phyloP scores from a whole-genome alignment of 805 yeast genomes.

The Pichia gijzeniarum region DNA sequence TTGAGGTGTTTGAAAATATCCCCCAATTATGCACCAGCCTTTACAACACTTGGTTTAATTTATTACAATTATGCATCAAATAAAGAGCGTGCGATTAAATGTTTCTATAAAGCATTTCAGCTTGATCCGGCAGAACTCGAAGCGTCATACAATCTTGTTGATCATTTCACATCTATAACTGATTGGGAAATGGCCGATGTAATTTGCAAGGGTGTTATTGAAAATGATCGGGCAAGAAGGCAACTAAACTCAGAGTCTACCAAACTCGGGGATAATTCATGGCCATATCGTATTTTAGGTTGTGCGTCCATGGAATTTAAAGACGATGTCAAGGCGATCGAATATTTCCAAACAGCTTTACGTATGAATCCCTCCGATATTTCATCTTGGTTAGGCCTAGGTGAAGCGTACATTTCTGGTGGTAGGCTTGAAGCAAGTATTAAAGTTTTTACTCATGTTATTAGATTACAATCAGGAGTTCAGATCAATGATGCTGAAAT shows the following conservation, averaged over 20 bases:
- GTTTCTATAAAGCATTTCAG: constrained; percentile 87
- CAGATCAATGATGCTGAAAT: constrained; percentile 5
- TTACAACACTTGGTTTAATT: constrained; percentile 72
- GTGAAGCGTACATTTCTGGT: constrained; percentile 84
- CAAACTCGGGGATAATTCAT: constrained; percentile 37
- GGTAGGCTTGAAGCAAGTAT: constrained; percentile 84
- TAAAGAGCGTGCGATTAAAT: constrained; percentile 64
- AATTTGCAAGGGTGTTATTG: constrained; percentile 58
- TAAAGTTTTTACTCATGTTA: constrained; percentile 70
- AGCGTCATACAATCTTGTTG: constrained; percentile 70
- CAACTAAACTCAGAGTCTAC: constrained; percentile 22
- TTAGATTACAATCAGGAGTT: constrained; percentile 40
- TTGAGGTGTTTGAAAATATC: constrained; percentile 57
- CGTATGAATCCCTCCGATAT: constrained; percentile 60
- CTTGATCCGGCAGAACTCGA: constrained; percentile 66
- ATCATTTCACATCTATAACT: constrained; percentile 53
- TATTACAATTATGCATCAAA: constrained; percentile 57
- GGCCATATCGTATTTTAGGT: constrained; percentile 92
- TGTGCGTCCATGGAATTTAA: constrained; percentile 65
- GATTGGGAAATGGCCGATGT: constrained; percentile 87
- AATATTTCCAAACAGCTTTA: constrained; percentile 81
- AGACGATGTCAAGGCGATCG: constrained; percentile 73
- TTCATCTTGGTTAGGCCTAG: constrained; percentile 91
- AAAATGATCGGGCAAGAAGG: constrained; percentile 54
- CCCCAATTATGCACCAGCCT: constrained; percentile 69